phyloP scores from a whole-genome alignment of 805 yeast species.

The Pichia cabralensis region DNA sequence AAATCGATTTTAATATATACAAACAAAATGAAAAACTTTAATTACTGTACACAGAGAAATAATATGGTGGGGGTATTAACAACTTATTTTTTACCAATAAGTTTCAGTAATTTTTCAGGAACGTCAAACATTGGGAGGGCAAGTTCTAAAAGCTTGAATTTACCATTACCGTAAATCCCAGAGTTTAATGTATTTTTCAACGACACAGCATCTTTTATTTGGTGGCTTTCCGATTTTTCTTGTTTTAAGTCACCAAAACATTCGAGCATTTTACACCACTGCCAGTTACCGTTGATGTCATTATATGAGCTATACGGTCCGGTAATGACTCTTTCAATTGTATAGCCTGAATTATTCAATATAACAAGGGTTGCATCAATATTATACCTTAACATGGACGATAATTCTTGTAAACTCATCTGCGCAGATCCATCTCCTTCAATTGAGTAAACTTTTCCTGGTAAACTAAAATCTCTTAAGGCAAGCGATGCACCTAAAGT shows the following conservation, averaged over 20 bases:
- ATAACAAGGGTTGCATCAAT: constrained; percentile 33
- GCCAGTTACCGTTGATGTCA: constrained; percentile 39
- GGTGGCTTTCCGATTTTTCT: constrained; percentile 23
- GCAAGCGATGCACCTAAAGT: constrained; percentile 39
- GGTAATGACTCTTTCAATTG: constrained; percentile 39
- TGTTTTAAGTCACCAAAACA: constrained; percentile 51
- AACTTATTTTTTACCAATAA: too few species aligned
- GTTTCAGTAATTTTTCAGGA: constrained; percentile 33
- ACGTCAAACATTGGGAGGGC: constrained; percentile 49
- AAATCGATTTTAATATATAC: too few species aligned
- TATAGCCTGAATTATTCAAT: constrained; percentile 42
- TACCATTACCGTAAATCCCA: constrained; percentile 24
- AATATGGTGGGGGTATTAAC: too few species aligned
- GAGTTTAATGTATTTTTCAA: constrained; percentile 27
- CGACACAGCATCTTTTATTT: constrained; percentile 29
- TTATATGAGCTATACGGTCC: constrained; percentile 43
- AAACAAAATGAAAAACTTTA: too few species aligned
- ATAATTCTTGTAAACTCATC: constrained; percentile 42
- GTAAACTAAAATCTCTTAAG: constrained; percentile 28
- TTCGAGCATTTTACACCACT: constrained; percentile 60
- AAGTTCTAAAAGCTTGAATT: constrained; percentile 48
- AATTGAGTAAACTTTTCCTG: constrained; percentile 32
- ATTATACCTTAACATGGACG: constrained; percentile 32
- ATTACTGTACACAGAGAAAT: too few species aligned
- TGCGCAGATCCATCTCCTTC: constrained; percentile 52